Evolutionary conservation across 371 early-diverging fungal species (phyloP).

Genomic region (Haplosporangium sp.): DNA sequence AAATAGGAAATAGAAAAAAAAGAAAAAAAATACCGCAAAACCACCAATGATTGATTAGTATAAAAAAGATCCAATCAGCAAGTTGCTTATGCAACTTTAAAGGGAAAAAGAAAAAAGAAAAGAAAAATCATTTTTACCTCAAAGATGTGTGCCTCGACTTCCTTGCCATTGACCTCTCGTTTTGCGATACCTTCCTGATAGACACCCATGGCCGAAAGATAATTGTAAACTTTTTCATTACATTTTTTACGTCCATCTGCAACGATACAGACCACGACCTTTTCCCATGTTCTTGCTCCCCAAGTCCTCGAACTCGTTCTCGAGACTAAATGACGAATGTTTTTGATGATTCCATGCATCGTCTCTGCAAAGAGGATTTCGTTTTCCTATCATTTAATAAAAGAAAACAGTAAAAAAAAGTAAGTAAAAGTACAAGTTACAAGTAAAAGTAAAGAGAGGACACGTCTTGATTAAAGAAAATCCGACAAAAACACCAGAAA

Average conservation of each 20-base stretch:
- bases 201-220: slow-evolving; percentile 74
- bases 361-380: slow-evolving; percentile 75
- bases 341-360: slow-evolving; percentile 84
- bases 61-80: too few species aligned
- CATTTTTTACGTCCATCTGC: slow-evolving; percentile 86
- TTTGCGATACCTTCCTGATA: slow-evolving; percentile 81
- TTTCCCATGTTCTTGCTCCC: slow-evolving; percentile 86
- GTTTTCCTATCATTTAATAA: slow-evolving; percentile 61
- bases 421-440: slow-evolving; percentile 1
- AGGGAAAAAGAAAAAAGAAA: not conserved
- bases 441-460: not conserved
- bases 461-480: not conserved
- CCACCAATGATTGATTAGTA: too few species aligned
- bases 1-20: too few species aligned
- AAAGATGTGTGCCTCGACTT: slow-evolving; percentile 81
- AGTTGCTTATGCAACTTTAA: not conserved
- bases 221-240: slow-evolving; percentile 65
- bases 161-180: slow-evolving; percentile 66
- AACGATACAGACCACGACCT: slow-evolving; percentile 86
- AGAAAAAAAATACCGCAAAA: too few species aligned
- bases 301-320: slow-evolving; percentile 71
- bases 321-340: slow-evolving; percentile 80
- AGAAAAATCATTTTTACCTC: slow-evolving; percentile 60
- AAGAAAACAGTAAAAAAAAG: not conserved
- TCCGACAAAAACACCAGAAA: too few species aligned